A percentile compares a stretch with the other conserved stretches of the same genome.
These are phyloP conservation scores for Mucor velutinosus DNA, from an alignment of 371 early-diverging fungal genomes.

Conservation along the genomic window DNA sequence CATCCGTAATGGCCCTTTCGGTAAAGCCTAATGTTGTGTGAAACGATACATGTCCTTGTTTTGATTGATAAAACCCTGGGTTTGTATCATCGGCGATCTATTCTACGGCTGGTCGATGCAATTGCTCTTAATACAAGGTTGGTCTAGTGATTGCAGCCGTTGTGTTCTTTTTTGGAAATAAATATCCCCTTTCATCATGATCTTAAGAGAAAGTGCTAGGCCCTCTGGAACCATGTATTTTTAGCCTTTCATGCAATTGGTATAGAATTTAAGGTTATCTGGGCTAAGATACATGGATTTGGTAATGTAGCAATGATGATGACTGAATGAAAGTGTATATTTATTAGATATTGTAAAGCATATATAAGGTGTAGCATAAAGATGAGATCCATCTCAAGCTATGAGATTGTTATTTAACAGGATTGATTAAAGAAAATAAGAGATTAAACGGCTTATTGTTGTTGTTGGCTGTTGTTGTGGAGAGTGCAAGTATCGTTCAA, in stretches of 20 bases:
- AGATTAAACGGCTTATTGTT: not conserved
- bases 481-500: slow-evolving; percentile 20
- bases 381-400: not conserved
- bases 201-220: not conserved
- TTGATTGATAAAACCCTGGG: no score
- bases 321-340: not conserved
- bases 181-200: not conserved
- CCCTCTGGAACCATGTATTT: not conserved
- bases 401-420: not conserved
- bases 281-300: not conserved
- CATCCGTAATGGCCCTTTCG: no score
- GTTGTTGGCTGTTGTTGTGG: not conserved
- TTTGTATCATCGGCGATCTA: no score
- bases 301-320: not conserved
- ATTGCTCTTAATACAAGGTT: no score
- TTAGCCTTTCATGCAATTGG: not conserved
- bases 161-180: not conserved
- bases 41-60: no score
- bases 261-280: not conserved
- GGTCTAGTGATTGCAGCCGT: not conserved
- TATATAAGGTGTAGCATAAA: not conserved
- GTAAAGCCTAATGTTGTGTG: no score
- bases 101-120: no score
- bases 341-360: not conserved
- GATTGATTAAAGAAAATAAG: not conserved